These are phyloP conservation scores for Gaeumannomyces sp. DNA, from an alignment of 2,329 filamentous ascomycete species.

Conservation along the genomic window DNA sequence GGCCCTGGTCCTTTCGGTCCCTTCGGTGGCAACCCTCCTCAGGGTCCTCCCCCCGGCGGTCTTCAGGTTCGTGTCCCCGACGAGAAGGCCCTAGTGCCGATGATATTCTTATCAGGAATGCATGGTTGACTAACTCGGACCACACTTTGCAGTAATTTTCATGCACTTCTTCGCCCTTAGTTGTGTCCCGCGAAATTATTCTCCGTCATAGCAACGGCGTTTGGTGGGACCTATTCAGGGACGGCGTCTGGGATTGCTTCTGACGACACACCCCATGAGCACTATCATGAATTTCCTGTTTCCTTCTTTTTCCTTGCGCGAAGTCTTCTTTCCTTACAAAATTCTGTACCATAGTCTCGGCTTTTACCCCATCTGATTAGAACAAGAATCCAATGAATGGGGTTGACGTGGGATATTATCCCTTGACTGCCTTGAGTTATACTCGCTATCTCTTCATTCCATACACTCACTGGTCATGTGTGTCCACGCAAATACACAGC, in stretches of 20 bases:
- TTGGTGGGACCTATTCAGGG: conserved; percentile 13
- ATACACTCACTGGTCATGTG: no score
- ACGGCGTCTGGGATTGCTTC: conserved; percentile 7
- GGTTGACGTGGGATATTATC: no score
- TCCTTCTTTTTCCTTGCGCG: background rate
- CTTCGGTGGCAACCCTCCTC: conserved; percentile 39
- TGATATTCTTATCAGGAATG: background rate
- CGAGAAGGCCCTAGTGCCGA: background rate
- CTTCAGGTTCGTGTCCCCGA: conserved; percentile 13
- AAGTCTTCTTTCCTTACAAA: background rate
- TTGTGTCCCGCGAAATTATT: conserved; percentile 19
- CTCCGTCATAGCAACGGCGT: conserved; percentile 19
- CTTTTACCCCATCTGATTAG: no score
- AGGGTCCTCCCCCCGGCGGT: conserved; percentile 29
- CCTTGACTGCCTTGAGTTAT: no score
- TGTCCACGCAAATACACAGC: no score
- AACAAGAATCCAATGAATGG: no score
- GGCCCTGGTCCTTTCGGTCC: conserved; percentile 37
- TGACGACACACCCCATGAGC: background rate
- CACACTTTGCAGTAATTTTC: conserved; percentile 7
- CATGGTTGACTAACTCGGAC: background rate
- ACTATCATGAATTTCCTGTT: background rate
- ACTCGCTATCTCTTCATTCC: no score
- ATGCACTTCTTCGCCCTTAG: conserved; percentile 3
- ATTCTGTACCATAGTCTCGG: background rate